phyloP scores from a whole-genome alignment of 2,329 filamentous ascomycete species.

The Lasiodiplodia citricola region DNA sequence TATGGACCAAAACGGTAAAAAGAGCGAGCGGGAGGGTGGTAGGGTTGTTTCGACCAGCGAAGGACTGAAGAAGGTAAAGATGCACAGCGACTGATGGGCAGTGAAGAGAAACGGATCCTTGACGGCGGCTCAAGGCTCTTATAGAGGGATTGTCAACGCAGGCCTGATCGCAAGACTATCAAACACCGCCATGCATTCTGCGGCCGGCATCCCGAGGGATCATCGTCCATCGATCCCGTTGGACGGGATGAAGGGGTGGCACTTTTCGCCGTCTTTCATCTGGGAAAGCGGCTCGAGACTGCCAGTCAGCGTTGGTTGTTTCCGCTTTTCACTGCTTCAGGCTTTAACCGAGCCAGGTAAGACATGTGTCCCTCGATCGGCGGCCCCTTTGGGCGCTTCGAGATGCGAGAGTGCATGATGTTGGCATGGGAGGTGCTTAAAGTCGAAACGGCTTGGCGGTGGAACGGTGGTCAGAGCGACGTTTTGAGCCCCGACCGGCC shows the following conservation, averaged over 20 bases:
- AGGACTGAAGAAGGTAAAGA: slow-evolving; percentile 9
- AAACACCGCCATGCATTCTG: background rate
- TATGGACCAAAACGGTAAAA: slow-evolving; percentile 6
- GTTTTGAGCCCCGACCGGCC: background rate
- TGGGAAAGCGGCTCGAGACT: slow-evolving; percentile 10
- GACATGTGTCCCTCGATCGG: slow-evolving; percentile 1
- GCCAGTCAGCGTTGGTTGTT: slow-evolving; percentile 14
- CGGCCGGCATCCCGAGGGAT: slow-evolving; percentile 14
- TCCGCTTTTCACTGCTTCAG: slow-evolving; percentile 14
- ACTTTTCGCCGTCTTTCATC: slow-evolving; percentile 22
- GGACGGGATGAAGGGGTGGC: slow-evolving; percentile 1
- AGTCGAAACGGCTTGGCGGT: slow-evolving; percentile 25
- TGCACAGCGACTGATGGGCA: slow-evolving; percentile 16
- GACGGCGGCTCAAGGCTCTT: background rate
- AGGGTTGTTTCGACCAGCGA: slow-evolving; percentile 22
- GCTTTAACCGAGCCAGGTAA: slow-evolving; percentile 11
- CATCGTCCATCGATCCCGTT: background rate
- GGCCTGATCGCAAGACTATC: background rate
- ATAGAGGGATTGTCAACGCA: background rate
- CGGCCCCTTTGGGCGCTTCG: slow-evolving; percentile 13
- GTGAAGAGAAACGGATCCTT: slow-evolving; percentile 14
- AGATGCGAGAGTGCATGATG: slow-evolving; percentile 18
- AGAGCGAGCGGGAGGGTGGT: background rate
- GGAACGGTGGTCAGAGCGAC: slow-evolving; percentile 6
- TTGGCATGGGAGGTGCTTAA: slow-evolving; percentile 9